Percentiles rank a stretch among this genome's conserved stretches.
Conservation (phyloP, 2,329 filamentous ascomycete species). For the Chalaropsis ovoidea region DNA sequence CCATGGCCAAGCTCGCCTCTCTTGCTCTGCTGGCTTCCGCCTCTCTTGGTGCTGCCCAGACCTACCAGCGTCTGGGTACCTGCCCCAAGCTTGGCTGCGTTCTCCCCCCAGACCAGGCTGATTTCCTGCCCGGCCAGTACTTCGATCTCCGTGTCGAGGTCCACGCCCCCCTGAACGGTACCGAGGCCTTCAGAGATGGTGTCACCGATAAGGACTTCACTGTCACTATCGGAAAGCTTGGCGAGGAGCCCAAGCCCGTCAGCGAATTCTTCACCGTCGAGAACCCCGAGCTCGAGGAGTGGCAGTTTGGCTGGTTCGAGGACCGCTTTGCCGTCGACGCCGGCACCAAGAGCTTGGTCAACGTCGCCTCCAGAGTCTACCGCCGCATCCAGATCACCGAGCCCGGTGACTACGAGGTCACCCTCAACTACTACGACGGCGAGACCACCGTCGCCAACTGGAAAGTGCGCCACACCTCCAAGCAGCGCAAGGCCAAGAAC, state of each 20-base stretch:
- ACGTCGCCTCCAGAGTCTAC: slow-evolving; percentile 71
- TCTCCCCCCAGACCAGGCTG: slow-evolving; percentile 55
- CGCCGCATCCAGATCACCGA: slow-evolving; percentile 65
- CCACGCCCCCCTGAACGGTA: slow-evolving; percentile 71
- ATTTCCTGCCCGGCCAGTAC: slow-evolving; percentile 73
- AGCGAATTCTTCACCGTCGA: slow-evolving; percentile 57
- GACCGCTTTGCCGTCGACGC: slow-evolving; percentile 70
- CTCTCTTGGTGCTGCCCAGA: slow-evolving; percentile 40
- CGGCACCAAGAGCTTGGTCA: slow-evolving; percentile 59
- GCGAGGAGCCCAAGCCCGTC: slow-evolving; percentile 43
- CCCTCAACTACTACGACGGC: slow-evolving; percentile 62
- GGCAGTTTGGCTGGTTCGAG: slow-evolving; percentile 79
- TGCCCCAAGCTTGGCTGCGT: slow-evolving; percentile 51
- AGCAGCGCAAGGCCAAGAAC: slow-evolving; percentile 69
- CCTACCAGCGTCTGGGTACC: slow-evolving; percentile 49
- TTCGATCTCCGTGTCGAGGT: slow-evolving; percentile 79
- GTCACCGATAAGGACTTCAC: slow-evolving; percentile 65
- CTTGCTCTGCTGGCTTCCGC: slow-evolving; percentile 23
- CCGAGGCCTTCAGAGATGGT: slow-evolving; percentile 60
- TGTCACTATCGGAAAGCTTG: slow-evolving; percentile 60
- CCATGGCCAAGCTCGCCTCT: slow-evolving; percentile 22
- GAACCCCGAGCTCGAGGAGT: slow-evolving; percentile 66
- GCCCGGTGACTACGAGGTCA: slow-evolving; percentile 69
- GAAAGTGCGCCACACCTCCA: slow-evolving; percentile 61
- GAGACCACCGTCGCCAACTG: slow-evolving; percentile 64